Evolutionary conservation across 2,329 filamentous ascomycete genomes (phyloP).

Genomic region (Hortaea werneckii): DNA sequence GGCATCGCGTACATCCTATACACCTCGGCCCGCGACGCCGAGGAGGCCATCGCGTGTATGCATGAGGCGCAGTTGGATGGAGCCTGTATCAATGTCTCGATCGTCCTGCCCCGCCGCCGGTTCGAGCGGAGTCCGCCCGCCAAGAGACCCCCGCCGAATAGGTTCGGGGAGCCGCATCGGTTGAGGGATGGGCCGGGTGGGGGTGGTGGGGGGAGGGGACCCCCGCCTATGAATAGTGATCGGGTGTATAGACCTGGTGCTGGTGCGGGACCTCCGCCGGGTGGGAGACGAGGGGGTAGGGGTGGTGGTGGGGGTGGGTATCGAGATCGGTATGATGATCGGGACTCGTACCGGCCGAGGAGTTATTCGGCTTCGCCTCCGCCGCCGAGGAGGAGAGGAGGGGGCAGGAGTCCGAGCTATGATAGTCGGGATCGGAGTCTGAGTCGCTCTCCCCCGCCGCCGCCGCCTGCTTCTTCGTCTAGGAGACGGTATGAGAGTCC

Average conservation of each 20-base stretch:
- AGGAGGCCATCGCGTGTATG: conserved; percentile 89
- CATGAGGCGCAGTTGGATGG: conserved; percentile 87
- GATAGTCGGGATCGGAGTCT: conserved; percentile 15
- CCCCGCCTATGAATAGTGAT: conserved; percentile 14
- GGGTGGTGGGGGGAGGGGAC: conserved; percentile 22
- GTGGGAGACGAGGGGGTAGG: conserved; percentile 14
- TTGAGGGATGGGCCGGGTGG: conserved; percentile 17
- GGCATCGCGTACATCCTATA: conserved; percentile 91
- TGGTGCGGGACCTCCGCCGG: conserved; percentile 9
- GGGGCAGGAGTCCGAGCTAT: conserved; percentile 24
- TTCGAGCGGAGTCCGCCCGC: conserved; percentile 71
- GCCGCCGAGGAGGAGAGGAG: conserved; percentile 21
- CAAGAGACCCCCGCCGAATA: conserved; percentile 49
- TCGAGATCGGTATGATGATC: conserved; percentile 21
- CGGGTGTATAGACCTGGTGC: conserved; percentile 8
- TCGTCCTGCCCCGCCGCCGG: conserved; percentile 73
- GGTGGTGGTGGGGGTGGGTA: conserved; percentile 18
- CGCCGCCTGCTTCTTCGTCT: conserved; percentile 3
- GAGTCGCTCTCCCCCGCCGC: conserved; percentile 15
- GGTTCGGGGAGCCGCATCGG: conserved; percentile 31
- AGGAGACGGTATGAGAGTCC: too few species aligned
- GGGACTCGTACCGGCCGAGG: conserved; percentile 17
- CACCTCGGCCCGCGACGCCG: conserved; percentile 64
- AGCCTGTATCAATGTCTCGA: conserved; percentile 71
- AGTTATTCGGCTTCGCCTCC: conserved; percentile 12